Conservation (phyloP, 169 alveolate species). For the Toxoplasma gondii region DNA sequence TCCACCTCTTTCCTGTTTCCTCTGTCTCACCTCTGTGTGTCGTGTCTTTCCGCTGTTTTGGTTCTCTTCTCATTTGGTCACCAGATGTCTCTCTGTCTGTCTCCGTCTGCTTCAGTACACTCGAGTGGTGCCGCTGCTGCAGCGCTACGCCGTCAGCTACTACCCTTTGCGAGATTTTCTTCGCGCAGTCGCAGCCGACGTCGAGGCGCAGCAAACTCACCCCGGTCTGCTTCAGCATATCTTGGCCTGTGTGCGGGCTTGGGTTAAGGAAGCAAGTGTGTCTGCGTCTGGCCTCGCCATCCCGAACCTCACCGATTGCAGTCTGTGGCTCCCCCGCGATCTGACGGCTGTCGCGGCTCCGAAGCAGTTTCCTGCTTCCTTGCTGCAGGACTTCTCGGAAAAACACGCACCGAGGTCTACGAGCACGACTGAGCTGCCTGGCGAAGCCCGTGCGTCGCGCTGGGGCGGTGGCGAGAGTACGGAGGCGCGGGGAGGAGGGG, state of each 20-base stretch:
- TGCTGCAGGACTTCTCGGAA: neutral
- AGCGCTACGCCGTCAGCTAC: constrained; percentile 36
- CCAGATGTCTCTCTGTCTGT: neutral
- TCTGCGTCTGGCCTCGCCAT: neutral
- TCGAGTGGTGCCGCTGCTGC: constrained; percentile 42
- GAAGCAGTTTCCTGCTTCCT: neutral
- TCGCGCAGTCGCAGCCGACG: constrained; percentile 30
- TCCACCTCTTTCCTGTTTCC: neutral
- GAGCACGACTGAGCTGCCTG: neutral
- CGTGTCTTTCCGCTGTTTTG: neutral
- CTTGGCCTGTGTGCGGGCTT: constrained; percentile 25
- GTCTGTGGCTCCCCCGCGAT: neutral
- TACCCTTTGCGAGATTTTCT: constrained; percentile 23
- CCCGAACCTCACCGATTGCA: neutral
- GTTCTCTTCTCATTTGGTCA: neutral
- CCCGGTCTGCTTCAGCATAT: constrained; percentile 41
- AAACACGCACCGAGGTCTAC: neutral
- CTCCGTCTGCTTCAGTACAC: constrained; percentile 18
- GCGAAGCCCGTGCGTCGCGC: neutral
- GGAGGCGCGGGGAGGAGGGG: too few species aligned
- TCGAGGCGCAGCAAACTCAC: constrained; percentile 54
- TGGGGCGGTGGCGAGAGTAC: neutral
- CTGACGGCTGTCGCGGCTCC: neutral
- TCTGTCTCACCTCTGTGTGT: neutral
- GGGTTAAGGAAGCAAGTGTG: neutral